Evolutionary conservation across 2,329 filamentous ascomycete genomes (phyloP).

Genomic region (Aschersonia sp.): DNA sequence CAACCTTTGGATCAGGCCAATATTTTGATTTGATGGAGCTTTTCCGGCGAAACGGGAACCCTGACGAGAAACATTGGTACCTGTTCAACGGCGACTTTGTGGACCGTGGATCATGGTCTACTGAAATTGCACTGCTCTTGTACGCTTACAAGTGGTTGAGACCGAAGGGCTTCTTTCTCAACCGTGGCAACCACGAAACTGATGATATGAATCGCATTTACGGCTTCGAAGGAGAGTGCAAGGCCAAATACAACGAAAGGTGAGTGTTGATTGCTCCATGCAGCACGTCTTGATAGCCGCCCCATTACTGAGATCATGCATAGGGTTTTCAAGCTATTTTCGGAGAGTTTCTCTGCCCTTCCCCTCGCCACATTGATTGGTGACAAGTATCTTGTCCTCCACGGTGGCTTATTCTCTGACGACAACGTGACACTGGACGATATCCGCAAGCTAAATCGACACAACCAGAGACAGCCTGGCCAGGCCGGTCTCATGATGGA

Average conservation of each 20-base stretch:
- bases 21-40: slow-evolving; percentile 96
- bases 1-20: slow-evolving; percentile 48
- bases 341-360: slow-evolving; percentile 90
- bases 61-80: slow-evolving; percentile 78
- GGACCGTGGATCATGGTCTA: slow-evolving; percentile 93
- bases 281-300: background rate
- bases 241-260: slow-evolving; percentile 91
- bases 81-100: slow-evolving; percentile 99
- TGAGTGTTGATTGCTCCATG: background rate
- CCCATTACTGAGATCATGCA: background rate
- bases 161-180: slow-evolving; percentile 80
- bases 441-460: slow-evolving; percentile 82
- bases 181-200: slow-evolving; percentile 96
- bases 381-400: slow-evolving; percentile 79
- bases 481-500: slow-evolving; percentile 98
- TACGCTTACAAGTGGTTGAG: slow-evolving; percentile 97
- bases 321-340: slow-evolving; percentile 90
- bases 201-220: slow-evolving; percentile 99
- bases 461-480: slow-evolving; percentile 82
- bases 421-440: slow-evolving; percentile 87
- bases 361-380: slow-evolving; percentile 87
- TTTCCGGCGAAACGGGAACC: slow-evolving; percentile 80
- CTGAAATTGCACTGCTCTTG: slow-evolving; percentile 84
- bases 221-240: slow-evolving; percentile 96
- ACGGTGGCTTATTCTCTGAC: slow-evolving; percentile 91